Evolutionary conservation across 75 land plant genomes (phyloP).

Genomic region (Adiantum capillusveneris): DNA sequence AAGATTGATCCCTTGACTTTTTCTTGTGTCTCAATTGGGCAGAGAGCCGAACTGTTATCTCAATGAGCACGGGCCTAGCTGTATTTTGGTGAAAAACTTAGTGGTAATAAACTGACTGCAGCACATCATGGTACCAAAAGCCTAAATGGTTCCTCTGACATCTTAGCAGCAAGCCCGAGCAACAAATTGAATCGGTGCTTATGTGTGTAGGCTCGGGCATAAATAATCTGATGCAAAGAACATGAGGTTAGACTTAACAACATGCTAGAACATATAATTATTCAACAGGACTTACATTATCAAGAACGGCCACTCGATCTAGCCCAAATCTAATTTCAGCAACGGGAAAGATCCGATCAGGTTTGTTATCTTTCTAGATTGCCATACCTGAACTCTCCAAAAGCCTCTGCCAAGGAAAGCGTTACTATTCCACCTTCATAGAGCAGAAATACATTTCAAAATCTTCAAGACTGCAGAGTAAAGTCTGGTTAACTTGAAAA

Average conservation of each 20-base stretch:
- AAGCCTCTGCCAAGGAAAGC: constrained; percentile 83
- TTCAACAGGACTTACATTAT: constrained; percentile 58
- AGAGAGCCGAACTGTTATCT: too few species aligned
- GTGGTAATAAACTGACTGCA: too few species aligned
- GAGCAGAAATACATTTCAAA: neutral
- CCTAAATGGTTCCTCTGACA: constrained; percentile 96
- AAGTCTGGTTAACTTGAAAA: neutral
- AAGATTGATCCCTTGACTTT: too few species aligned
- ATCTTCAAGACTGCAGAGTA: too few species aligned
- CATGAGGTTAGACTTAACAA: too few species aligned
- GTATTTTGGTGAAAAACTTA: too few species aligned
- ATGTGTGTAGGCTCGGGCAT: constrained; percentile 95
- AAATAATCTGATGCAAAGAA: constrained; percentile 52
- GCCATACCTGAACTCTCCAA: constrained; percentile 84
- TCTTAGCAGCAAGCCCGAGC: constrained; percentile 75
- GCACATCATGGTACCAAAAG: constrained; percentile 49
- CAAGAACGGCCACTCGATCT: constrained; percentile 88
- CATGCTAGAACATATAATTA: too few species aligned
- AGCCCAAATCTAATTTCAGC: constrained; percentile 93
- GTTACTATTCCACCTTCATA: constrained; percentile 88
- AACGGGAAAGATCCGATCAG: constrained; percentile 79
- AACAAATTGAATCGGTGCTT: constrained; percentile 90
- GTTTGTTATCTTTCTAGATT: constrained; percentile 10
- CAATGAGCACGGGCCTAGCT: too few species aligned
- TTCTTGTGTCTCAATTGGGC: too few species aligned